phyloP scores from a whole-genome alignment of 768 basidiomycete species.

The Crassisporium funariophilum region DNA sequence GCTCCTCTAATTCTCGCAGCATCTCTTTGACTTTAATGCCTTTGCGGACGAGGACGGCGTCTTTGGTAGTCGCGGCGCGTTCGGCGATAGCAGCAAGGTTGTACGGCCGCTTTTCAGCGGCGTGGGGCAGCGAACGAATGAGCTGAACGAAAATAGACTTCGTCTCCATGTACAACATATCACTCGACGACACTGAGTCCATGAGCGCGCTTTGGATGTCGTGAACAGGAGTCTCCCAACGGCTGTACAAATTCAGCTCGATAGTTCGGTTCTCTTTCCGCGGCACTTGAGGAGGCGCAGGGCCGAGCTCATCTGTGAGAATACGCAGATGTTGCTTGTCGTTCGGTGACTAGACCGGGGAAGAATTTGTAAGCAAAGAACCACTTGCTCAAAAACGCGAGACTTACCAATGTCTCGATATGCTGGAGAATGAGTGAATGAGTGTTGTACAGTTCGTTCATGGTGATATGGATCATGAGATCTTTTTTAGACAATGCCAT shows the following conservation, averaged over 20 bases:
- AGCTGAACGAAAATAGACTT: constrained; percentile 99
- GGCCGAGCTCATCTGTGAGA: constrained; percentile 92
- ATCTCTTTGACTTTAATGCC: constrained; percentile 99
- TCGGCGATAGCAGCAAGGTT: constrained; percentile 90
- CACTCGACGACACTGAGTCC: constrained; percentile 95
- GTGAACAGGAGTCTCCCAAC: constrained; percentile 99
- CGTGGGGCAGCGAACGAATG: constrained; percentile 89
- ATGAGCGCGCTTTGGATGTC: constrained; percentile 96
- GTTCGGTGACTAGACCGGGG: constrained; percentile 75
- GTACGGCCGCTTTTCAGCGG: constrained; percentile 84
- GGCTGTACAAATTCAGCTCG: constrained; percentile 90
- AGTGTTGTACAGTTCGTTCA: constrained; percentile 99
- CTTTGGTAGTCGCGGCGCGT: constrained; percentile 95
- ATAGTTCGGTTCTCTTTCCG: constrained; percentile 97
- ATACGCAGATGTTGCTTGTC: constrained; percentile 98
- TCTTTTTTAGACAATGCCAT: constrained; percentile 99
- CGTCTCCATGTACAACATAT: constrained; percentile 99
- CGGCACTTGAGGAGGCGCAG: constrained; percentile 93
- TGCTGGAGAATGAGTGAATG: constrained; percentile 95
- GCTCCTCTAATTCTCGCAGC: constrained; percentile 92
- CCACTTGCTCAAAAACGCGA: neutral
- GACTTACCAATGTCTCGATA: constrained; percentile 86
- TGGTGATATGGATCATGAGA: constrained; percentile 94
- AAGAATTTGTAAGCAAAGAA: constrained; percentile 4
- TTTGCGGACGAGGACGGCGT: constrained; percentile 91